Conservation (phyloP, 768 basidiomycete genomes). For the Stropharia rugosoannulata region DNA sequence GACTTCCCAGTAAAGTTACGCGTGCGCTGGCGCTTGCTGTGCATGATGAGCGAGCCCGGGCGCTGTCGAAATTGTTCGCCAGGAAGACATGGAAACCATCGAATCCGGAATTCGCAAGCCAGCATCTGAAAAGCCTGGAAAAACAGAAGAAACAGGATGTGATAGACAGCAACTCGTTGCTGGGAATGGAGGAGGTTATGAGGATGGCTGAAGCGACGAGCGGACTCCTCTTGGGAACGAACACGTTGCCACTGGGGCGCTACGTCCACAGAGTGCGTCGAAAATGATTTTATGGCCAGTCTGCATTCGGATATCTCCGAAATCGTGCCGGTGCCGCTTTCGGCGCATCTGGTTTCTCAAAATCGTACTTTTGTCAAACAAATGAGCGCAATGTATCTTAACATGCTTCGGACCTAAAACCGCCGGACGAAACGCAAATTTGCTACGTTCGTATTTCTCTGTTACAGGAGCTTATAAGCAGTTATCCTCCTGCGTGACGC, state of each 20-base stretch:
- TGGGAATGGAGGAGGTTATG: constrained; percentile 19
- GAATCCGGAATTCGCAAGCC: constrained; percentile 1
- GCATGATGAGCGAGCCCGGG: constrained; percentile 29
- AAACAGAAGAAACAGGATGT: constrained; percentile 12
- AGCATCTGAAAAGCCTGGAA: constrained; percentile 1
- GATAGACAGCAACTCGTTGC: constrained; percentile 6
- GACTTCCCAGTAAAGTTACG: constrained; percentile 58
- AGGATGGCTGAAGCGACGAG: constrained; percentile 21
- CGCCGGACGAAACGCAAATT: no score
- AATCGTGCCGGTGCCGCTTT: no score
- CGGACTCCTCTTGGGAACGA: constrained; percentile 18
- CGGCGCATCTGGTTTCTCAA: no score
- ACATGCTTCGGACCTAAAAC: no score
- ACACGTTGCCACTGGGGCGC: constrained; percentile 17
- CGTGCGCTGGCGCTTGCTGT: constrained; percentile 49
- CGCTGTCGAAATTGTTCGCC: constrained; percentile 20
- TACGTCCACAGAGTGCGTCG: constrained; percentile 21
- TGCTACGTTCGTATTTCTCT: no score
- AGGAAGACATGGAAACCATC: constrained; percentile 19
- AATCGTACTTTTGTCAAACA: no score
- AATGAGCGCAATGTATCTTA: no score
- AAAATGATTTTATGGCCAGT: not conserved
- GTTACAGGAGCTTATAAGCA: no score
- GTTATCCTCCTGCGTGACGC: no score
- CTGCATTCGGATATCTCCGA: not conserved